Evolutionary conservation across 1,284 basidiomycete species (phyloP), one percentile per base, ranked within the genome.

Genomic region (Rhizoctonia solani): DNA sequence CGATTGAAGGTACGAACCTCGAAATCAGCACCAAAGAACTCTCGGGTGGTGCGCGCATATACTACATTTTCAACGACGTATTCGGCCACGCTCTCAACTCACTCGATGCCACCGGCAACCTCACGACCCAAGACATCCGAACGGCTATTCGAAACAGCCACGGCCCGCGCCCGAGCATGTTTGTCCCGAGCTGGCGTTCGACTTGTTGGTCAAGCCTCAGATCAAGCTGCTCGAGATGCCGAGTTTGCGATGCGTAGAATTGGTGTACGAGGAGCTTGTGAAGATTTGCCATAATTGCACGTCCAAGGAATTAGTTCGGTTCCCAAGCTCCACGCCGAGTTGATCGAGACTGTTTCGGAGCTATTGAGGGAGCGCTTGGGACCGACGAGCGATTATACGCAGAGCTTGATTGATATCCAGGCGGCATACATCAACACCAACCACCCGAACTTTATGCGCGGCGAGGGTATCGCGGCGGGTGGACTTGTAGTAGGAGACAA

Each of bases 201-300:
- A 99, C 76, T 79, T 99, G 56, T 82, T 99, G 66, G 95, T 99
- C 73, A 99, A 99, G 77, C 97, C 97, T 0, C 97, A 99, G 78
- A 98, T 99, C 79, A 97, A 97, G 80, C 82, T 99, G 32, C 81
- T 99, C 69, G 95, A 98, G 78, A 85, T 93, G 4, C 96, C 97
- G 5, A 92, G 92, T 78, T 78, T 98, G 78, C 85, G 96, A 44
- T 99, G 97, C 74, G 97, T 99, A 30, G 97, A 99, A 78, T 80
- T 99, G 71, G 97, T 99, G 11, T 99, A 99, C 76, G 97, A 99
- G 77, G 97, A 99, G 78, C 81, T 99, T 63, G 98, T 99, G 75
- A 98, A 98, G 83, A 97, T 99, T 69, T 99, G 97, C 78, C 97
- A 99, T 78, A 98, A 96, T 76, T 98, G 95, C 79, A 97, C 95